phyloP scores from a whole-genome alignment of 192 early-diverging fungal species.

The Backusella macrospora region DNA sequence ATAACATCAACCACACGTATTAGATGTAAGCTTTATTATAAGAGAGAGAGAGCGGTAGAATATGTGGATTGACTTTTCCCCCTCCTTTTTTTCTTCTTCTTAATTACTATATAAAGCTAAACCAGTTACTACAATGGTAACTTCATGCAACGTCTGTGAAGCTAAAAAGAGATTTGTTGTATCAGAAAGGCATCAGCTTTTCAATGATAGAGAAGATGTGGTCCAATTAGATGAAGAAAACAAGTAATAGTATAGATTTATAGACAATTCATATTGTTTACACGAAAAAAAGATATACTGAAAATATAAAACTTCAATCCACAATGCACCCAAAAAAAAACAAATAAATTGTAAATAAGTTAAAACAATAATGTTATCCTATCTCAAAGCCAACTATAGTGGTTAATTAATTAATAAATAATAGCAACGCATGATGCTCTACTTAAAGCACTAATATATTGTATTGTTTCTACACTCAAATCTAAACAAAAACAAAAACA shows the following conservation, averaged over 20 bases:
- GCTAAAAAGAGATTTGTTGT: conserved; percentile 31
- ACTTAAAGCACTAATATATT: no score
- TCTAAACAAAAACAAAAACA: no score
- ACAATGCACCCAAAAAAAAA: no score
- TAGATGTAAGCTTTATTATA: conserved; percentile 33
- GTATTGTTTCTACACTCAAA: no score
- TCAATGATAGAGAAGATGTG: conserved; percentile 2
- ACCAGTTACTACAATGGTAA: conserved; percentile 37
- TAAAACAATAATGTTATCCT: no score
- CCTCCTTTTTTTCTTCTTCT: no score
- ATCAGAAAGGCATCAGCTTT: conserved; percentile 12
- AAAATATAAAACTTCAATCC: no score
- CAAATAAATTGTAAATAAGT: no score
- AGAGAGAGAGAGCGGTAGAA: neutral
- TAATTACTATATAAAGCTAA: conserved; percentile 30
- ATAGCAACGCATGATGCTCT: no score
- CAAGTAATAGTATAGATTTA: neutral
- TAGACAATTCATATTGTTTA: neutral
- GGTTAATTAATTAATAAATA: no score
- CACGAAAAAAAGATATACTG: no score
- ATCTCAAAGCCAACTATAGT: no score
- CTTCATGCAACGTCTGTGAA: conserved; percentile 46
- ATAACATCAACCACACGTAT: conserved; percentile 48
- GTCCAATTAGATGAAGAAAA: neutral
- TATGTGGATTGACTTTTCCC: neutral